These are phyloP conservation scores for Pichia kudriavzevii DNA, from an alignment of 1,139 yeast species.

Conservation along the genomic window DNA sequence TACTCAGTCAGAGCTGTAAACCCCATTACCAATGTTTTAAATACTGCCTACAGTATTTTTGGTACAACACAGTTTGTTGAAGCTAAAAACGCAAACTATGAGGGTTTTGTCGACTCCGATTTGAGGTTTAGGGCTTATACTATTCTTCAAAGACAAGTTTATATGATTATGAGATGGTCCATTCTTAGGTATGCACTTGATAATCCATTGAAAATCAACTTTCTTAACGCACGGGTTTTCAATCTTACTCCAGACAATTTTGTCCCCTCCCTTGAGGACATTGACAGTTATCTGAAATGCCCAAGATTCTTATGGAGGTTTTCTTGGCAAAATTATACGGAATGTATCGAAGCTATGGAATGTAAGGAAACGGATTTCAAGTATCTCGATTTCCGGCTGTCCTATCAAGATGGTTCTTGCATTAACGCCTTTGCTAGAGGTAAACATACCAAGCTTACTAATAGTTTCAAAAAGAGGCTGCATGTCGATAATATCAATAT, in stretches of 20 bases:
- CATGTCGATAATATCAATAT: too few species aligned
- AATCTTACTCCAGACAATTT: slow-evolving; percentile 2
- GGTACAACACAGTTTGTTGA: slow-evolving; percentile 1
- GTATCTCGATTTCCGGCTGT: too few species aligned
- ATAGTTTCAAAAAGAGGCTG: too few species aligned
- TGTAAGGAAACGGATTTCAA: too few species aligned
- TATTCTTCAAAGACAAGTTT: slow-evolving; percentile 1
- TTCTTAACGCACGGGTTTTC: neutral
- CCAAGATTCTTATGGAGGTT: slow-evolving; percentile 7
- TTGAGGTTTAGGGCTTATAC: neutral
- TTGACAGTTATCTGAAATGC: slow-evolving; percentile 1
- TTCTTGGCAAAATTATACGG: slow-evolving; percentile 1
- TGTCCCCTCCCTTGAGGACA: slow-evolving; percentile 1
- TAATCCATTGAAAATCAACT: neutral
- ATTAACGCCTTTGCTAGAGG: too few species aligned
- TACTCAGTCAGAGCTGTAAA: too few species aligned
- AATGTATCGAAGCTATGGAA: too few species aligned
- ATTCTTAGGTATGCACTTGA: neutral
- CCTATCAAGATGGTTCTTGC: too few species aligned
- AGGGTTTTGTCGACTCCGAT: neutral
- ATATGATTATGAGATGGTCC: neutral
- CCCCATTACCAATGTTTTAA: too few species aligned
- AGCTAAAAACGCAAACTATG: neutral
- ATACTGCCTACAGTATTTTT: too few species aligned
- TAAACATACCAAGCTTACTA: too few species aligned